Conservation (phyloP, 2,329 filamentous ascomycete species). For the Ophiostoma sp. region DNA sequence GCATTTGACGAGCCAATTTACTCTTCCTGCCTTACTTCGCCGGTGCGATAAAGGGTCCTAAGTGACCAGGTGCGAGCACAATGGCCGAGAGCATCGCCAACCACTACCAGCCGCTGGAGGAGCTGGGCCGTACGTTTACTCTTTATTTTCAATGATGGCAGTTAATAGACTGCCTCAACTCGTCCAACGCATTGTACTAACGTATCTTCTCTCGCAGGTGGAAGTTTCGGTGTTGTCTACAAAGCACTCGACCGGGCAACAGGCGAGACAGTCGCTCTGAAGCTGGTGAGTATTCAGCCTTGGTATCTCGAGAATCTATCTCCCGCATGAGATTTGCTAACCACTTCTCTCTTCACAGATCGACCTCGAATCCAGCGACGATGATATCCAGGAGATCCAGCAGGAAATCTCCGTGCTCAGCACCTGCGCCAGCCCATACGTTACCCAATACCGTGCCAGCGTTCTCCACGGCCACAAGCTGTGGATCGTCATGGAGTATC, state of each 20-base stretch:
- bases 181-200: background rate
- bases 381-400: conserved; percentile 97
- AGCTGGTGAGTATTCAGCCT: conserved; percentile 68
- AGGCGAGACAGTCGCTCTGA: conserved; percentile 92
- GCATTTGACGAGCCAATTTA: background rate
- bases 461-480: conserved; percentile 95
- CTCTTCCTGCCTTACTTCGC: background rate
- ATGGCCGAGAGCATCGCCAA: conserved; percentile 70
- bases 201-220: conserved; percentile 56
- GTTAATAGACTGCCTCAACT: background rate
- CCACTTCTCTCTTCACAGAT: conserved; percentile 60
- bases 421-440: conserved; percentile 89
- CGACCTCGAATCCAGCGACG: conserved; percentile 96
- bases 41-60: background rate
- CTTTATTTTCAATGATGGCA: background rate
- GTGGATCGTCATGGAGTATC: conserved; percentile 99
- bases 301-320: background rate
- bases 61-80: conserved; percentile 26
- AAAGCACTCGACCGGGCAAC: conserved; percentile 91
- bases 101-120: conserved; percentile 92
- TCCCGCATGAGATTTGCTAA: background rate
- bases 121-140: conserved; percentile 72
- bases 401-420: conserved; percentile 94
- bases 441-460: conserved; percentile 94
- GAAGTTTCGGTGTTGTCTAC: conserved; percentile 95